A percentile compares a stretch with the other conserved stretches of the same genome.
Evolutionary conservation across 2,329 filamentous ascomycete species (phyloP).

Genomic region (Botrytis pseudocinerea): DNA sequence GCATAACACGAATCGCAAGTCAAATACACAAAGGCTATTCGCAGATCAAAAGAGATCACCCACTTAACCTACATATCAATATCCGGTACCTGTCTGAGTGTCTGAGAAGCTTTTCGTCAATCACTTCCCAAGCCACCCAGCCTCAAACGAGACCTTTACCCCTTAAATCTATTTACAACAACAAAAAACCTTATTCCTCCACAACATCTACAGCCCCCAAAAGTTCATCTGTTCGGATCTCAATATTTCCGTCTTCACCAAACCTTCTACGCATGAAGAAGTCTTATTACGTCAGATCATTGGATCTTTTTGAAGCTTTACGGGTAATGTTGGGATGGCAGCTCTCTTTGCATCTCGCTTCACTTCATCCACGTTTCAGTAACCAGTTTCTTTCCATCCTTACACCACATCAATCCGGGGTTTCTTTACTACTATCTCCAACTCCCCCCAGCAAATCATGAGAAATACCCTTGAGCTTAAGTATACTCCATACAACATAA

Average conservation of each 20-base stretch:
- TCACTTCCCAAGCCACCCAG: neutral
- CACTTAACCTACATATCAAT: neutral
- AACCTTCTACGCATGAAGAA: neutral
- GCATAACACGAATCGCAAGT: neutral
- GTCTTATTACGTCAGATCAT: neutral
- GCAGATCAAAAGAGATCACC: too few relatives aligned
- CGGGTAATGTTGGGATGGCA: neutral
- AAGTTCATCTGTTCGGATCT: constrained; percentile 8
- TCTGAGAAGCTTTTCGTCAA: neutral
- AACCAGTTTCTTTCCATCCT: neutral
- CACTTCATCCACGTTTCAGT: constrained; percentile 20
- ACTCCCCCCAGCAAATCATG: neutral
- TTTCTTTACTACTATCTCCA: neutral
- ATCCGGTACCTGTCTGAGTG: neutral
- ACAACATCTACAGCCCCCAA: too few relatives aligned
- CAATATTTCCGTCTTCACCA: neutral
- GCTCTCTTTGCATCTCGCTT: constrained; percentile 11
- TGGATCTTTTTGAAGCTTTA: neutral
- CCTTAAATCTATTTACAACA: neutral
- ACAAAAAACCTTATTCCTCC: neutral
- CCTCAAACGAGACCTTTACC: constrained; percentile 1
- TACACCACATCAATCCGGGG: neutral
- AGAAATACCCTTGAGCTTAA: neutral
- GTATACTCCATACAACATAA: neutral
- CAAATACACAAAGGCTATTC: neutral